Conservation (phyloP, 2,329 filamentous ascomycete species). For the Exophiala alcalophila region DNA sequence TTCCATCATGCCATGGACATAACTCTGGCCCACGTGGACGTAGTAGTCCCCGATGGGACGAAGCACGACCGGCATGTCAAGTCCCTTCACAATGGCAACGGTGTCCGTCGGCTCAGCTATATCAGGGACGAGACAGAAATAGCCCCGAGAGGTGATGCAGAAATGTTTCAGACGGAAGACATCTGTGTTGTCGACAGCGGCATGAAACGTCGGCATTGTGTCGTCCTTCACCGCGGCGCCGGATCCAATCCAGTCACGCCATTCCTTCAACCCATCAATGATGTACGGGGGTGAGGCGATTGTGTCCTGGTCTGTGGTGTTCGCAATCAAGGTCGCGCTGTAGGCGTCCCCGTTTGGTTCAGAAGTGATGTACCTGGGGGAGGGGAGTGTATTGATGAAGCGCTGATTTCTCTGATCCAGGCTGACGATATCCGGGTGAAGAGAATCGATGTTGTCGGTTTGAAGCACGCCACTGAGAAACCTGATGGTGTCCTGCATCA, state of each 20-base stretch:
- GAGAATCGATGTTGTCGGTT: neutral
- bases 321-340: slow-evolving; percentile 18
- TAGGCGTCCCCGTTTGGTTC: slow-evolving; percentile 10
- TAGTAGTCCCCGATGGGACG: slow-evolving; percentile 11
- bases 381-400: slow-evolving; percentile 4
- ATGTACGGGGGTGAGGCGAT: slow-evolving; percentile 8
- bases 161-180: slow-evolving; percentile 13
- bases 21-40: slow-evolving; percentile 15
- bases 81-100: slow-evolving; percentile 18
- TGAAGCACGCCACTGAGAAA: slow-evolving; percentile 9
- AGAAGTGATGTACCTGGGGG: slow-evolving; percentile 13
- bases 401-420: slow-evolving; percentile 2
- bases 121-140: slow-evolving; percentile 15
- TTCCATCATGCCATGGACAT: slow-evolving; percentile 23
- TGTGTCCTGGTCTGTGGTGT: slow-evolving; percentile 8
- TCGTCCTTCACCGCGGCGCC: neutral
- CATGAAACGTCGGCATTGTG: slow-evolving; percentile 6
- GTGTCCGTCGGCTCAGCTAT: slow-evolving; percentile 6
- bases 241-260: slow-evolving; percentile 14
- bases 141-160: slow-evolving; percentile 4
- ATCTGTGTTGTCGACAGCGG: slow-evolving; percentile 12
- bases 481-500: slow-evolving; percentile 9
- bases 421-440: neutral
- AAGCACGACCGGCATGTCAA: slow-evolving; percentile 17
- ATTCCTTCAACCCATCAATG: slow-evolving; percentile 2